Conservation (phyloP, 495 filamentous ascomycete genomes). For the Lichina pygmaea region DNA sequence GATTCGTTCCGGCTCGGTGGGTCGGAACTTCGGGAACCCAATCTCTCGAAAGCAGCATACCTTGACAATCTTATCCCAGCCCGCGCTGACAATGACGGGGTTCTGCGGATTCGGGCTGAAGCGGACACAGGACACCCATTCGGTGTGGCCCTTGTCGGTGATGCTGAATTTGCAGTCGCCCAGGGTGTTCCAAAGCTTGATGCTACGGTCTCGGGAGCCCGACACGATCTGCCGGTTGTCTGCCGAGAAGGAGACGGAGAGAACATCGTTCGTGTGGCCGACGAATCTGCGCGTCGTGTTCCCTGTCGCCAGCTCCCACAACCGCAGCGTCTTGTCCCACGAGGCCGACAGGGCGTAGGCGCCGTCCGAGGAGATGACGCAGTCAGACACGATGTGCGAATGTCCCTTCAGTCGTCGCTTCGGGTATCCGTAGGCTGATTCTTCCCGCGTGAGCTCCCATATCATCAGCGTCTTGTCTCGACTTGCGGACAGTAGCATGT, state of each 20-base stretch:
- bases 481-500: conserved; percentile 96
- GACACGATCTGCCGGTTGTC: conserved; percentile 99
- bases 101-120: conserved; percentile 99
- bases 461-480: conserved; percentile 99
- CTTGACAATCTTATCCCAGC: conserved; percentile 99
- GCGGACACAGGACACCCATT: conserved; percentile 98
- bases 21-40: neutral
- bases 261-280: conserved; percentile 97
- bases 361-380: conserved; percentile 98
- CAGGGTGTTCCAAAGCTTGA: conserved; percentile 99
- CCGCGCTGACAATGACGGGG: conserved; percentile 94
- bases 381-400: conserved; percentile 99
- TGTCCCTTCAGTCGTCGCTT: conserved; percentile 96
- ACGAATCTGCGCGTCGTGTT: conserved; percentile 93
- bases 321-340: conserved; percentile 98
- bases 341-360: conserved; percentile 97
- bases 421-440: conserved; percentile 89
- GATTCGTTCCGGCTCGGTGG: conserved; percentile 7
- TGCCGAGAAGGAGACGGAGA: conserved; percentile 99
- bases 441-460: conserved; percentile 99
- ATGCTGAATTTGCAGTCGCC: conserved; percentile 99
- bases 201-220: conserved; percentile 86
- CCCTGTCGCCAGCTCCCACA: conserved; percentile 95
- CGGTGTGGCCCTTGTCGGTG: conserved; percentile 97
- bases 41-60: conserved; percentile 25